These are phyloP conservation scores for Wickerhamomyces bovis DNA, from an alignment of 805 yeast species.

Conservation along the genomic window DNA sequence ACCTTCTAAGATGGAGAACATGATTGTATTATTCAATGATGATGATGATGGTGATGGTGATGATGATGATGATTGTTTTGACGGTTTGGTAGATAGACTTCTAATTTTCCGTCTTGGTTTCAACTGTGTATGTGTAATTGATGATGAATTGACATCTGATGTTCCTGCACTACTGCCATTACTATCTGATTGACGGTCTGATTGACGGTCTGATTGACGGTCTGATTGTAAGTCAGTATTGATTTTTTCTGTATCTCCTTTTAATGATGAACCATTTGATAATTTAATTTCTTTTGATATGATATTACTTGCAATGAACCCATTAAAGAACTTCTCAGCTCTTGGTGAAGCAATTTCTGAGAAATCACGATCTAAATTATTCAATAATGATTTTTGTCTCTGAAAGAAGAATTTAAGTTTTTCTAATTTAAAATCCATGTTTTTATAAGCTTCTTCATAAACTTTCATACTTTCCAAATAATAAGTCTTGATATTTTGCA, in stretches of 20 bases:
- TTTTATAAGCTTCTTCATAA: slow-evolving; percentile 22
- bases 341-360: slow-evolving; percentile 25
- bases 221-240: not conserved
- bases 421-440: slow-evolving; percentile 24
- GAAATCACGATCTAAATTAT: slow-evolving; percentile 21
- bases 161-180: not conserved
- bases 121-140: not conserved
- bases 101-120: not conserved
- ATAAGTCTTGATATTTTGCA: slow-evolving; percentile 21
- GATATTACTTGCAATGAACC: slow-evolving; percentile 9
- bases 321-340: slow-evolving; percentile 27
- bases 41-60: not conserved
- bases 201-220: not conserved
- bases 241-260: not conserved
- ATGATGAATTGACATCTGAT: not conserved
- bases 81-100: not conserved
- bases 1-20: slow-evolving; percentile 23
- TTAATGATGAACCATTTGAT: not conserved
- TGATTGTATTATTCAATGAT: not conserved
- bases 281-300: too few relatives aligned
- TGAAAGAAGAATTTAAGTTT: slow-evolving; percentile 28
- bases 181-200: not conserved
- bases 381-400: slow-evolving; percentile 25
- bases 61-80: not conserved
- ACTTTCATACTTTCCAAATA: slow-evolving; percentile 22